Conservation (phyloP, 2,329 filamentous ascomycete species). For the Pestalotiopsis sp. region DNA sequence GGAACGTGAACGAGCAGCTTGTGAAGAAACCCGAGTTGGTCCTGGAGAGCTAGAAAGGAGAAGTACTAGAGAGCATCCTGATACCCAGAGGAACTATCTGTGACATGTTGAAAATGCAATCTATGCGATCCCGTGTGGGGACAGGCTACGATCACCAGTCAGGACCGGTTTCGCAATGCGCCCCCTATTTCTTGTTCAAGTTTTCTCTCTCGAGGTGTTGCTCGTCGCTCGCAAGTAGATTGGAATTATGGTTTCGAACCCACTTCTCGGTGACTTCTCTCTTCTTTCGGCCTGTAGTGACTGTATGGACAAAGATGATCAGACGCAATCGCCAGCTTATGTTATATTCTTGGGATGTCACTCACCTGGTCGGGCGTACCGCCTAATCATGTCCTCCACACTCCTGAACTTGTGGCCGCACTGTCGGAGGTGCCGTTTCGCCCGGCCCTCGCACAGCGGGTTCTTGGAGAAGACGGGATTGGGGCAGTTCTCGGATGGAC, state of each 20-base stretch:
- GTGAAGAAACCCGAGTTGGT: too few relatives aligned
- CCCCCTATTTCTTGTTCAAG: not conserved
- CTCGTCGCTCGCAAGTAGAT: constrained; percentile 10
- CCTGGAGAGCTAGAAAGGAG: too few relatives aligned
- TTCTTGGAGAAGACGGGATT: constrained; percentile 16
- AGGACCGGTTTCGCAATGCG: too few relatives aligned
- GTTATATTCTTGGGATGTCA: not conserved
- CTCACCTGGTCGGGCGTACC: constrained; percentile 15
- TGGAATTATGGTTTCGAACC: constrained; percentile 8
- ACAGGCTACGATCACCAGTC: too few relatives aligned
- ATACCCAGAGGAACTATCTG: too few relatives aligned
- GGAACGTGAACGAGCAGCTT: too few relatives aligned
- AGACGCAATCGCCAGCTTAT: not conserved
- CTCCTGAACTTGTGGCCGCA: constrained; percentile 11
- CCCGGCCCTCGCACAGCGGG: constrained; percentile 9
- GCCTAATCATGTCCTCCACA: constrained; percentile 11
- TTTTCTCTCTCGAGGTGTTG: constrained; percentile 13
- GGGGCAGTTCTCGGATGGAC: constrained; percentile 11
- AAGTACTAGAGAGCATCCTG: too few relatives aligned
- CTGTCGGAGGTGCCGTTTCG: constrained; percentile 7
- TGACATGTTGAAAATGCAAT: too few relatives aligned
- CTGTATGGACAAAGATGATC: not conserved
- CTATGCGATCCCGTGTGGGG: too few relatives aligned
- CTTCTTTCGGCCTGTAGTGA: not conserved
- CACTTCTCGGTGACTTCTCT: constrained; percentile 2